Conservation (phyloP, 73 alveolate species). For the Paramecium biaurelia region DNA sequence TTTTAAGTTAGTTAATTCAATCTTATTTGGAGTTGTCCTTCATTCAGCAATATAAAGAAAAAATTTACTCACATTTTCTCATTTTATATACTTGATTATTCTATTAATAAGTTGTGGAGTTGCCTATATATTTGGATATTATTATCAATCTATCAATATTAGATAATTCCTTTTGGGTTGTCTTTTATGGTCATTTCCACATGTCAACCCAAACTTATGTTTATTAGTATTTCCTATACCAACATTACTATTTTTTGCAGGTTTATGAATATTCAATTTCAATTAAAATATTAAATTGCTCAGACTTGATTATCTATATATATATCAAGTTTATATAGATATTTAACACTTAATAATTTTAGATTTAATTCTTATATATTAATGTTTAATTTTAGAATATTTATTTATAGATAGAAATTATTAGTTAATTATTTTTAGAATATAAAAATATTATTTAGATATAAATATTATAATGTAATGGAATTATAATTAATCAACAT, state of each 20-base stretch:
- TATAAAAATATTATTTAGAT: too few species aligned
- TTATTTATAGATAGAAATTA: not conserved
- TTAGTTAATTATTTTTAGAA: not conserved
- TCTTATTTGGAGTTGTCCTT: not conserved
- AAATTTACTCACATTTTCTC: not conserved
- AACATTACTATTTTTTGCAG: not conserved
- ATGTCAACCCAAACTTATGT: not conserved
- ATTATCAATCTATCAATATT: not conserved
- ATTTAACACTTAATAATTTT: not conserved
- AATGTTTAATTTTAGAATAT: too few species aligned
- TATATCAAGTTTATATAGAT: not conserved
- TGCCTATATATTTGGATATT: not conserved
- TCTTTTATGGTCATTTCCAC: not conserved
- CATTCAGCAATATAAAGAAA: not conserved
- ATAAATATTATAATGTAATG: too few species aligned
- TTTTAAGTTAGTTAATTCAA: not conserved
- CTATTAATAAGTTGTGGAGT: not conserved
- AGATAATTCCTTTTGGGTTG: not conserved
- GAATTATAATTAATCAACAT: not conserved
- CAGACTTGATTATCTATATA: not conserved
- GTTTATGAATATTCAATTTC: not conserved
- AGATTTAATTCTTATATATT: too few species aligned
- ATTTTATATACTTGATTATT: not conserved
- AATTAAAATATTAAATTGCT: not conserved
- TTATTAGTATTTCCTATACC: slow-evolving; percentile 2